Percentiles rank a stretch among this genome's conserved stretches.
Evolutionary conservation across 208 protist genomes (phyloP).

Genomic region (Crithidia acanthocephali): DNA sequence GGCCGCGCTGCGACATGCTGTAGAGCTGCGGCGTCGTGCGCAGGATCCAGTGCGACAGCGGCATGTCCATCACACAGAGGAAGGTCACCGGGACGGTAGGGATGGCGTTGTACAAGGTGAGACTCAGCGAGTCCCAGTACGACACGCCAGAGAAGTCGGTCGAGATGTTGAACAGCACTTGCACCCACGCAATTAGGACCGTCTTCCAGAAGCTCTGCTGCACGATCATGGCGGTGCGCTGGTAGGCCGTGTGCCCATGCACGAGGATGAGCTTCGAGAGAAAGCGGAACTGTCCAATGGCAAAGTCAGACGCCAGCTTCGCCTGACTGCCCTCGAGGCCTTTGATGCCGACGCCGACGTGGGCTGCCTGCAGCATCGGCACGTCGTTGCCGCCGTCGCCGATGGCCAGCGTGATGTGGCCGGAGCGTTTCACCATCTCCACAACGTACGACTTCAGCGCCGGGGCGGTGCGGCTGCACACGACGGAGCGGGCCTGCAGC

Average conservation of each 20-base stretch:
- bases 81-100: constrained; percentile 88
- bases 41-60: constrained; percentile 63
- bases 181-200: constrained; percentile 92
- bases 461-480: constrained; percentile 77
- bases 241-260: constrained; percentile 94
- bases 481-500: constrained; percentile 58
- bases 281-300: constrained; percentile 91
- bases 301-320: constrained; percentile 89
- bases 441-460: constrained; percentile 75
- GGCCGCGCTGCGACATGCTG: constrained; percentile 58
- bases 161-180: constrained; percentile 90
- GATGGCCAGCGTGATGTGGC: constrained; percentile 86
- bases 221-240: constrained; percentile 91
- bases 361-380: constrained; percentile 93
- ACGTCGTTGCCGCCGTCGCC: constrained; percentile 96
- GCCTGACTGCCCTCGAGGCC: constrained; percentile 93
- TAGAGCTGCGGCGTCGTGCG: constrained; percentile 72
- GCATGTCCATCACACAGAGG: constrained; percentile 85
- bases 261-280: constrained; percentile 92
- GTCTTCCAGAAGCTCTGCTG: constrained; percentile 98
- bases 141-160: constrained; percentile 81
- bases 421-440: constrained; percentile 53
- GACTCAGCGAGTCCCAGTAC: constrained; percentile 91
- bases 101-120: constrained; percentile 89
- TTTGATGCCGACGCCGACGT: constrained; percentile 91